A percentile compares a stretch with the other conserved stretches of the same genome.
phyloP scores from a whole-genome alignment of 2,329 filamentous ascomycete species.

The Colletotrichum abscissum region DNA sequence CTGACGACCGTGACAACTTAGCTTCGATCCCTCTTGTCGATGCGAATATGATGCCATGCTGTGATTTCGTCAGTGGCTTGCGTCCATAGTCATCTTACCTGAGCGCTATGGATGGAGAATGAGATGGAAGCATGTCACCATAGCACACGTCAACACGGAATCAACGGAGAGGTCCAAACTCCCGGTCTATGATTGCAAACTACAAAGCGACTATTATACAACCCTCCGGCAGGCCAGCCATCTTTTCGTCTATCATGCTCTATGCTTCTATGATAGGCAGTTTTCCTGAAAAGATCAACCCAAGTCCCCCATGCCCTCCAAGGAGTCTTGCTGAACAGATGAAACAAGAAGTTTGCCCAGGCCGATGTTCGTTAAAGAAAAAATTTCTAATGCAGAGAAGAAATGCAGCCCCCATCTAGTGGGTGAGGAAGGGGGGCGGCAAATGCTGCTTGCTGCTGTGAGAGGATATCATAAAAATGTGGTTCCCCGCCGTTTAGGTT shows the following conservation, averaged over 20 bases:
- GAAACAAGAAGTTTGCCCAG: constrained; percentile 31
- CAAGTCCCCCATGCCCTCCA: constrained; percentile 24
- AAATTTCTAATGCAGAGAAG: constrained; percentile 11
- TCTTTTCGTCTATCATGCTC: constrained; percentile 37
- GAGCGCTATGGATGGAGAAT: too few relatives aligned
- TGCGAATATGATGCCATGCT: not conserved
- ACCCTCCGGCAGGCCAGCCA: constrained; percentile 38
- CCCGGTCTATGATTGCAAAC: constrained; percentile 45
- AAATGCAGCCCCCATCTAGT: not conserved
- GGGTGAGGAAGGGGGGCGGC: not conserved
- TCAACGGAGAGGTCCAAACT: constrained; percentile 47
- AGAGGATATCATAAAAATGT: constrained; percentile 29
- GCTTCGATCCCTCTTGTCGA: not conserved
- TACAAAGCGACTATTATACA: constrained; percentile 47
- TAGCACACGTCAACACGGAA: too few relatives aligned
- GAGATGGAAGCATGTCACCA: too few relatives aligned
- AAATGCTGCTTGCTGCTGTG: constrained; percentile 7
- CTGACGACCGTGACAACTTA: not conserved
- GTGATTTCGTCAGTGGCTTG: not conserved
- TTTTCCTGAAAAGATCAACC: constrained; percentile 34
- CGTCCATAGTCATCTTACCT: too few relatives aligned
- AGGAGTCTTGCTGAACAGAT: constrained; percentile 28
- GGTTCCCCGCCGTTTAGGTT: constrained; percentile 18
- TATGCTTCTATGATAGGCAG: constrained; percentile 40
- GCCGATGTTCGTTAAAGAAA: constrained; percentile 24